Percentiles rank a stretch among this genome's conserved stretches.
phyloP scores from a whole-genome alignment of 2,329 filamentous ascomycete genomes.

The Talaromyces amestolkiae region DNA sequence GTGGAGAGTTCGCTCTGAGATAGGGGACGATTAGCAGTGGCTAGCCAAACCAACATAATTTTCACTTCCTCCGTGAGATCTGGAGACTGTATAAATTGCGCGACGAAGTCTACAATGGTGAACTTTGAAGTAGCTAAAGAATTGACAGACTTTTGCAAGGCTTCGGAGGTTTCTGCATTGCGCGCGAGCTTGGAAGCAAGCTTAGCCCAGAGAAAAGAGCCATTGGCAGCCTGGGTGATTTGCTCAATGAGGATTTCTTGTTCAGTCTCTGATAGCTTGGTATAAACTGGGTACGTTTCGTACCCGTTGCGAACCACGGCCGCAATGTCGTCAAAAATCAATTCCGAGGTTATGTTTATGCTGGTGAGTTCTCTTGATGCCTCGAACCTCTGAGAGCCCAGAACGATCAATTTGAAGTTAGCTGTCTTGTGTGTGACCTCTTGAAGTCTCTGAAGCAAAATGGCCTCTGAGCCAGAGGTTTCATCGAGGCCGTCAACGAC shows the following conservation, averaged over 20 bases:
- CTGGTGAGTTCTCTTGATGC: constrained; percentile 19
- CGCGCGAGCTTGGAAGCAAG: constrained; percentile 33
- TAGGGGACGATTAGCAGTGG: constrained; percentile 38
- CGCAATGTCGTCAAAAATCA: constrained; percentile 39
- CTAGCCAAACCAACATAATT: constrained; percentile 38
- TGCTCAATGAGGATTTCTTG: constrained; percentile 35
- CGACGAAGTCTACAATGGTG: constrained; percentile 34
- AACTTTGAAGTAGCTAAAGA: constrained; percentile 26
- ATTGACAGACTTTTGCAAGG: constrained; percentile 31
- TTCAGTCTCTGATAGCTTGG: constrained; percentile 29
- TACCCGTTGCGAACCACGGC: constrained; percentile 33
- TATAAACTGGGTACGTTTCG: constrained; percentile 26
- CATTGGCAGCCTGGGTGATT: constrained; percentile 34
- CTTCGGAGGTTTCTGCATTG: constrained; percentile 28
- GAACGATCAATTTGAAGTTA: constrained; percentile 32
- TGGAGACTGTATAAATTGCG: constrained; percentile 26
- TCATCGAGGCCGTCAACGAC: constrained; percentile 43
- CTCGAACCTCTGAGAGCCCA: constrained; percentile 28
- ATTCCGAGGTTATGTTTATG: constrained; percentile 31
- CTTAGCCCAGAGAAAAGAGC: constrained; percentile 43
- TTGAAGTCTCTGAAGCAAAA: constrained; percentile 30
- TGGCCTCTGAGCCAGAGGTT: constrained; percentile 29
- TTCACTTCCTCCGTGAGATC: constrained; percentile 32
- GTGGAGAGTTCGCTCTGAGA: constrained; percentile 32
- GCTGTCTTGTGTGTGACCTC: constrained; percentile 24